Evolutionary conservation across 805 yeast genomes (phyloP).

Genomic region (Nakazawaea ernobii): DNA sequence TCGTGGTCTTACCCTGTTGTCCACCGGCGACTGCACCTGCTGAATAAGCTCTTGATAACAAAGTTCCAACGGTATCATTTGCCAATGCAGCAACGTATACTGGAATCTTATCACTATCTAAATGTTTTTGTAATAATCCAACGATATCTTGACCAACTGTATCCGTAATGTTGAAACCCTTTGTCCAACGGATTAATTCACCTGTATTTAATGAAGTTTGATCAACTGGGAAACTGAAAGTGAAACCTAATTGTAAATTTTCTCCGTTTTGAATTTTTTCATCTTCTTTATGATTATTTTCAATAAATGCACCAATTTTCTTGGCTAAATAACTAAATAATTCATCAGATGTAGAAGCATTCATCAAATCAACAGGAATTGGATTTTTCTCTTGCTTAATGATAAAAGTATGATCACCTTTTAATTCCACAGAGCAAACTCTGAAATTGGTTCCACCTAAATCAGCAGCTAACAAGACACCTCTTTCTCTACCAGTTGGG

Average conservation of each 20-base stretch:
- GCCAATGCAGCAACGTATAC: constrained; percentile 82
- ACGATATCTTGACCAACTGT: constrained; percentile 84
- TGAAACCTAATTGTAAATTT: constrained; percentile 75
- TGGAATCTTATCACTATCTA: constrained; percentile 54
- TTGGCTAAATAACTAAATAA: constrained; percentile 73
- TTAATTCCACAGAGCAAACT: constrained; percentile 79
- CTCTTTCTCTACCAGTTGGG: constrained; percentile 83
- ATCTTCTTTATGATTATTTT: constrained; percentile 54
- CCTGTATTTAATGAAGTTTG: constrained; percentile 81
- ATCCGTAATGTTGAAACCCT: constrained; percentile 85
- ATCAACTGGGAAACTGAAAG: constrained; percentile 88
- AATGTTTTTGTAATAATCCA: constrained; percentile 58
- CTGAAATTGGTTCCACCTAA: constrained; percentile 96
- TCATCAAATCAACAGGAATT: constrained; percentile 74
- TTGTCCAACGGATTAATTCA: constrained; percentile 88
- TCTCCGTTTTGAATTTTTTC: constrained; percentile 20
- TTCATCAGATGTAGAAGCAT: constrained; percentile 54
- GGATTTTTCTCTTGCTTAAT: constrained; percentile 72
- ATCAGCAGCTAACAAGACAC: constrained; percentile 84
- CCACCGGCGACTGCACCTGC: constrained; percentile 47
- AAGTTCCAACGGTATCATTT: constrained; percentile 94
- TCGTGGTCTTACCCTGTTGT: constrained; percentile 66
- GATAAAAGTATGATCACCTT: constrained; percentile 74
- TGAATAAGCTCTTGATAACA: constrained; percentile 81
- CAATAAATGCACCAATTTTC: constrained; percentile 60